A percentile compares a stretch with the other conserved stretches of the same genome.
Conservation (phyloP, 1,139 yeast species). For the Candida frijolesensis region DNA sequence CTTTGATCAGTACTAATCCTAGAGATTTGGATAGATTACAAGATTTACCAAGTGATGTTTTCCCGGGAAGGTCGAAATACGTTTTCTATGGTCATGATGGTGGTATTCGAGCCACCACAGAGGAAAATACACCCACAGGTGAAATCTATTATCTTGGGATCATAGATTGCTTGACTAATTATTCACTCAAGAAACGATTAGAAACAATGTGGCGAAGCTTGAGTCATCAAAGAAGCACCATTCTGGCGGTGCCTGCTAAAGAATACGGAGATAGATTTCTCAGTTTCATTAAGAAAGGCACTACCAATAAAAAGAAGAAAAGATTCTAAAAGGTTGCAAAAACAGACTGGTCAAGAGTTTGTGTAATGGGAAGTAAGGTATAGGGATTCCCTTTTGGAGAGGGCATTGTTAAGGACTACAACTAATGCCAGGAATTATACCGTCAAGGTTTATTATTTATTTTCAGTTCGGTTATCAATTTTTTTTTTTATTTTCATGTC, state of each 20-base stretch:
- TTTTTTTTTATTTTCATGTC: background rate
- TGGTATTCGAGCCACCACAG: conserved; percentile 79
- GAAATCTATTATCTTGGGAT: conserved; percentile 89
- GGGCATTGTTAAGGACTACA: background rate
- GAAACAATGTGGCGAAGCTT: conserved; percentile 88
- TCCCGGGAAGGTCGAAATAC: conserved; percentile 52
- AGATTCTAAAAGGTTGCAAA: background rate
- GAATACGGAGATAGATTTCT: conserved; percentile 91
- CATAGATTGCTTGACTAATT: conserved; percentile 90
- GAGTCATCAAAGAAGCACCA: conserved; percentile 65
- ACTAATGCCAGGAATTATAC: background rate
- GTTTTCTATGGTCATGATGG: conserved; percentile 82
- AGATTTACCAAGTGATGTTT: conserved; percentile 50
- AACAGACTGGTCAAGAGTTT: background rate
- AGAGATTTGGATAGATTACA: conserved; percentile 40
- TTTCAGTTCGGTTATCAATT: conserved; percentile 1
- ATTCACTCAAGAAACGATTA: conserved; percentile 70
- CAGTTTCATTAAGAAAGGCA: conserved; percentile 59
- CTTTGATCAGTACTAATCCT: conserved; percentile 51
- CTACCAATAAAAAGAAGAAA: conserved; percentile 16
- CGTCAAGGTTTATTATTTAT: background rate
- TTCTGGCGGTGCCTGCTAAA: conserved; percentile 86
- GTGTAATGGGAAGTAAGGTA: background rate
- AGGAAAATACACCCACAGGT: conserved; percentile 59
- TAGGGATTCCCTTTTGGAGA: background rate